Evolutionary conservation across 148 eudicot species (phyloP).

Genomic region (Polygonum maritimum): DNA sequence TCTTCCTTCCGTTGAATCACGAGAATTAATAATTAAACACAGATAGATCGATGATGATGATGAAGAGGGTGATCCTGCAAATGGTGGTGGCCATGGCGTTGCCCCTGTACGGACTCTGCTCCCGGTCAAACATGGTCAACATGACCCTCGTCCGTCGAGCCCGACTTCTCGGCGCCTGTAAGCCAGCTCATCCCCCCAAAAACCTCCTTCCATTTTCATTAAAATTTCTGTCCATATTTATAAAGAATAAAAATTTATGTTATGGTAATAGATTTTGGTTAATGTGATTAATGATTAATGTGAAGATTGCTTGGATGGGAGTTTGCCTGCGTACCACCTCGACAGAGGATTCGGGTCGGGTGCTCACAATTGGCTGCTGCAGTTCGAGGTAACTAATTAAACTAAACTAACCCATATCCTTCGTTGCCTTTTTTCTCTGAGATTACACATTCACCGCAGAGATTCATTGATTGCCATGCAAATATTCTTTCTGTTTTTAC

Average conservation of each 20-base stretch:
- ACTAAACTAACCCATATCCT: too few relatives aligned
- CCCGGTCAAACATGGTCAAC: conserved; percentile 26
- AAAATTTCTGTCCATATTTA: background rate
- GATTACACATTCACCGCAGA: background rate
- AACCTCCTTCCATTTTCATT: background rate
- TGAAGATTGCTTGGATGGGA: conserved; percentile 94
- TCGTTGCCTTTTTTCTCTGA: background rate
- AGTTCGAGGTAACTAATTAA: conserved; percentile 61
- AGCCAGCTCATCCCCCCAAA: conserved; percentile 3
- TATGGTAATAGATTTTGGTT: background rate
- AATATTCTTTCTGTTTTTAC: background rate
- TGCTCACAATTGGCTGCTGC: conserved; percentile 76
- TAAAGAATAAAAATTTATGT: background rate
- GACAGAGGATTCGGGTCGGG: conserved; percentile 84
- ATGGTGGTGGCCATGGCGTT: background rate
- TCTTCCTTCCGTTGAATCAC: background rate
- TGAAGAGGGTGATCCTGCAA: background rate
- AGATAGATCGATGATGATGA: background rate
- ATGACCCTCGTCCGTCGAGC: conserved; percentile 64
- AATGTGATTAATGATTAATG: background rate
- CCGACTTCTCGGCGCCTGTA: conserved; percentile 59
- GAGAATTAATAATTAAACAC: background rate
- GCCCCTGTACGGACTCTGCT: background rate
- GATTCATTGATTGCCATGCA: background rate
- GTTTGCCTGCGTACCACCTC: conserved; percentile 82